phyloP scores from a whole-genome alignment of 345 rosid genomes.

The Arabis hirsuta region DNA sequence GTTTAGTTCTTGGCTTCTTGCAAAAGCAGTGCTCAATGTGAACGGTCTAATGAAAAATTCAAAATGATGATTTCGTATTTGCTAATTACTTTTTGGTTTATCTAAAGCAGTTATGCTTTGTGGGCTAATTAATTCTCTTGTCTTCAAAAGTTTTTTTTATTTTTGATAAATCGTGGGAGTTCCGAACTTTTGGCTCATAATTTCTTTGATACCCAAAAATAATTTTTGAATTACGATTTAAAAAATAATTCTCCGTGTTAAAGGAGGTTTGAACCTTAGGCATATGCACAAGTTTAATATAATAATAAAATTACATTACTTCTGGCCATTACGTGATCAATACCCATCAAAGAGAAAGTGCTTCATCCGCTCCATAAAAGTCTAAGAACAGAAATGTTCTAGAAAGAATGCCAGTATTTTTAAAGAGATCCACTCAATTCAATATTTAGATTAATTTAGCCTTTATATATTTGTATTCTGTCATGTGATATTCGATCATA shows the following conservation, averaged over 20 bases:
- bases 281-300: background rate
- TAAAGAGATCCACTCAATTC: background rate
- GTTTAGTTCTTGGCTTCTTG: background rate
- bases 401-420: background rate
- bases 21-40: background rate
- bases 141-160: background rate
- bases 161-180: no score
- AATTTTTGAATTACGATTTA: no score
- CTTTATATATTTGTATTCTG: background rate
- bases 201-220: no score
- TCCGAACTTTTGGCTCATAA: no score
- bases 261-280: no score
- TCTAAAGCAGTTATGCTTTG: background rate
- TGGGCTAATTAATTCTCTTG: constrained; percentile 6
- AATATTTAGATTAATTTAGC: background rate
- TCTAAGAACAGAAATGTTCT: background rate
- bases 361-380: constrained; percentile 24
- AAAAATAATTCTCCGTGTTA: no score
- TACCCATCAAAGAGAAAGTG: constrained; percentile 8
- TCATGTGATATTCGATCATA: background rate
- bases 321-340: constrained; percentile 1
- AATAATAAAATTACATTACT: background rate
- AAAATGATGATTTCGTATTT: background rate
- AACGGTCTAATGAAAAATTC: background rate
- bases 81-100: background rate